Percentiles rank a stretch among this genome's conserved stretches.
Evolutionary conservation across 2,329 filamentous ascomycete genomes (phyloP).

Genomic region (Fusarium caatingaense): DNA sequence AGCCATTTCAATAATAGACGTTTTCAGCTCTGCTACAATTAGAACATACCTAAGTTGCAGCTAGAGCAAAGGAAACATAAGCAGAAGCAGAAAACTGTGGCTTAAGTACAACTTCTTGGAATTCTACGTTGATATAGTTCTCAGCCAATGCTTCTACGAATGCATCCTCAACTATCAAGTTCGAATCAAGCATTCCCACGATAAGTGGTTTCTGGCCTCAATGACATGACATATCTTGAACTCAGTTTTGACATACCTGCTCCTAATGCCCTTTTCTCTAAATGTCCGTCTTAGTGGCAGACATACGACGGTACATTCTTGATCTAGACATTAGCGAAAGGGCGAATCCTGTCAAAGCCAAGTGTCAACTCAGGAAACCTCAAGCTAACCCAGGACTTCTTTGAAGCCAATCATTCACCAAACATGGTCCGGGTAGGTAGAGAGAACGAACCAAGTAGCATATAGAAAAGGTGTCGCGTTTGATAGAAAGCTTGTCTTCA

Average conservation of each 20-base stretch:
- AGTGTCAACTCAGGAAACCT: neutral
- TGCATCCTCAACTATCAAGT: conserved; percentile 1
- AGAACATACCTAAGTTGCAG: conserved; percentile 4
- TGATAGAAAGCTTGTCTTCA: conserved; percentile 1
- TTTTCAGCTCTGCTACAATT: conserved; percentile 8
- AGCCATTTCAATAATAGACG: conserved; percentile 6
- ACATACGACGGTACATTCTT: conserved; percentile 24
- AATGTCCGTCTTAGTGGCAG: neutral
- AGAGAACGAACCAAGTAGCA: neutral
- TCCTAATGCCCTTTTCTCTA: neutral
- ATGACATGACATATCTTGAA: neutral
- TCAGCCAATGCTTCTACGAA: neutral
- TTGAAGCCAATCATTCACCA: neutral
- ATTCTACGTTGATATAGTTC: neutral
- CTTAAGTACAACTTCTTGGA: neutral
- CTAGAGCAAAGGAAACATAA: neutral
- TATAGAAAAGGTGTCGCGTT: neutral
- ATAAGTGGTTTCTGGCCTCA: neutral
- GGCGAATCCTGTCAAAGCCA: neutral
- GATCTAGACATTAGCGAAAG: conserved; percentile 4
- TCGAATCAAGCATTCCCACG: conserved; percentile 21
- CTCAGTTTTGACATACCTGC: neutral
- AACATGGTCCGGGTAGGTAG: neutral
- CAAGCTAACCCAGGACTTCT: neutral
- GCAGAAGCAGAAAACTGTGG: neutral